Conservation (phyloP, 768 basidiomycete genomes). For the Pisolithus microcarpus region DNA sequence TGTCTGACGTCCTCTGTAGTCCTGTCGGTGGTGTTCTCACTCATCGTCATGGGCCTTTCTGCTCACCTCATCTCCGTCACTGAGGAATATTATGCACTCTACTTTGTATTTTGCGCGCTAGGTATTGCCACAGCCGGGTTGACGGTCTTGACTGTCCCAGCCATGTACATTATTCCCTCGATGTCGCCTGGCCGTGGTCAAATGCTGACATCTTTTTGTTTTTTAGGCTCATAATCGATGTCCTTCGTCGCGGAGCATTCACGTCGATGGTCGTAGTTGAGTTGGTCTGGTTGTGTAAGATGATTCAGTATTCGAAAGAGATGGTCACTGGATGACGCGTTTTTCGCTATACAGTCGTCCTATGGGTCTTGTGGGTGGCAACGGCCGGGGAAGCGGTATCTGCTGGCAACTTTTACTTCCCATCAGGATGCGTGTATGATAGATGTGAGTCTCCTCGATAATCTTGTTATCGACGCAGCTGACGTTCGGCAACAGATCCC, state of each 20-base stretch:
- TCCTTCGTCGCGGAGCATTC: constrained; percentile 29
- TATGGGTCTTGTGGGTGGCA: constrained; percentile 37
- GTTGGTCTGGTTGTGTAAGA: constrained; percentile 31
- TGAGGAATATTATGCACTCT: constrained; percentile 1
- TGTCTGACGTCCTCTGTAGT: constrained; percentile 5
- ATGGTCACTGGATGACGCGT: background rate
- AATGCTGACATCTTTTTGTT: background rate
- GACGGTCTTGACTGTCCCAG: constrained; percentile 23
- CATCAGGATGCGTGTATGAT: constrained; percentile 6
- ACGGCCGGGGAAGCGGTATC: constrained; percentile 24
- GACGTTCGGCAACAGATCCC: constrained; percentile 6
- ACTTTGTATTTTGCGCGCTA: constrained; percentile 20
- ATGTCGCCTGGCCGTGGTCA: background rate
- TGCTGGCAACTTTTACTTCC: constrained; percentile 1
- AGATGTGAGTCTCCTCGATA: constrained; percentile 2
- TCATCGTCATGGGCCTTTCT: constrained; percentile 26
- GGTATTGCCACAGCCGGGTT: constrained; percentile 22
- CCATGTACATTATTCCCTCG: constrained; percentile 17
- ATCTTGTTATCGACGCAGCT: background rate
- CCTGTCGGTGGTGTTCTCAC: constrained; percentile 15
- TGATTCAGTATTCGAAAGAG: background rate
- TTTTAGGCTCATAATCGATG: constrained; percentile 30
- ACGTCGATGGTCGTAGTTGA: constrained; percentile 35
- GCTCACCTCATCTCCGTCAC: constrained; percentile 22
- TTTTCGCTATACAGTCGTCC: constrained; percentile 15